phyloP scores from a whole-genome alignment of 164 flowering plant species.

The Vitis rupestris region DNA sequence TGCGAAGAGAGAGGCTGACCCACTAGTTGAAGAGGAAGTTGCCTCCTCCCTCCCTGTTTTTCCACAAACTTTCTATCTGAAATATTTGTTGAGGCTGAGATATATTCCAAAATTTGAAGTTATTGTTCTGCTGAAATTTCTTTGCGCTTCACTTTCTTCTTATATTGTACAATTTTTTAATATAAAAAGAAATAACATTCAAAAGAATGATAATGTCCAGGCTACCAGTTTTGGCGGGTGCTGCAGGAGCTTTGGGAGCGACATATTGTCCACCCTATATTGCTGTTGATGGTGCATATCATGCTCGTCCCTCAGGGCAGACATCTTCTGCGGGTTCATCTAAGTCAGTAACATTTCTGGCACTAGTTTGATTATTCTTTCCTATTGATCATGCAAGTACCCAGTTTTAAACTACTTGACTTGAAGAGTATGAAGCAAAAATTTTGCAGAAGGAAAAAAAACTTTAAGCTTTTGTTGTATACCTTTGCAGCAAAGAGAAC shows the following conservation, averaged over 20 bases:
- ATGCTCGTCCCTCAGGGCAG: conserved; percentile 69
- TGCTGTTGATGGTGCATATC: conserved; percentile 76
- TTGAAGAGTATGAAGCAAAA: no score
- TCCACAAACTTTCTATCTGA: no score
- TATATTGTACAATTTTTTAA: no score
- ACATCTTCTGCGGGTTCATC: conserved; percentile 51
- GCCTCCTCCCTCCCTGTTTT: no score
- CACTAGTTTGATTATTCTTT: neutral
- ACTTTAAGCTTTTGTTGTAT: neutral
- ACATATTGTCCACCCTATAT: conserved; percentile 74
- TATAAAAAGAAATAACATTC: no score
- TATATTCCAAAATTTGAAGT: neutral
- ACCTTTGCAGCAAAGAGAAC: conserved; percentile 59
- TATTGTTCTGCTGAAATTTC: neutral
- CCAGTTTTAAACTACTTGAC: neutral
- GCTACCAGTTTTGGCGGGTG: conserved; percentile 89
- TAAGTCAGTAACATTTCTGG: conserved; percentile 40
- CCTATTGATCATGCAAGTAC: neutral
- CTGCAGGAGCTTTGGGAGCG: conserved; percentile 85
- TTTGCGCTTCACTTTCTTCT: neutral
- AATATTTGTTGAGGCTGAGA: no score
- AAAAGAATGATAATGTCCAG: conserved; percentile 27
- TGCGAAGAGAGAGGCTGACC: no score
- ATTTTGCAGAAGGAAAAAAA: no score
- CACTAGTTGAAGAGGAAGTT: no score